These are phyloP conservation scores for Aotearoamyces nothofagi DNA, from an alignment of 2,329 filamentous ascomycete species.

Conservation along the genomic window DNA sequence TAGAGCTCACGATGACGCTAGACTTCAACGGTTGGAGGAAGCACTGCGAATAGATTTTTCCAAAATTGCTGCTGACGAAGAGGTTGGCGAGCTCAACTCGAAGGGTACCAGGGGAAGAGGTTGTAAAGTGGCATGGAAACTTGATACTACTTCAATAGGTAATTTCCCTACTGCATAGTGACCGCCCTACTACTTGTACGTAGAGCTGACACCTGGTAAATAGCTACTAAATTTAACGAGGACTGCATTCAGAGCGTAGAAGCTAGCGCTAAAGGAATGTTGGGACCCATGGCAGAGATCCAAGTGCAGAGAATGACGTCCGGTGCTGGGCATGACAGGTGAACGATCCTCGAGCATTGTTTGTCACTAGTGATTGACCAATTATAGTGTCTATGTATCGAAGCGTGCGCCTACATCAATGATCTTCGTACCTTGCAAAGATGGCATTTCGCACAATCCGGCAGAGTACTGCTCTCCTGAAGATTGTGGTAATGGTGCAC, in stretches of 20 bases:
- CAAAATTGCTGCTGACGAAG: conserved; percentile 39
- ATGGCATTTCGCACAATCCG: conserved; percentile 47
- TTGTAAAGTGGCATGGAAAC: conserved; percentile 38
- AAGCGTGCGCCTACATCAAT: conserved; percentile 42
- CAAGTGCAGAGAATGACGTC: conserved; percentile 37
- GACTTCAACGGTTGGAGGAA: conserved; percentile 40
- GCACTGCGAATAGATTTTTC: conserved; percentile 41
- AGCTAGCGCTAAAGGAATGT: conserved; percentile 39
- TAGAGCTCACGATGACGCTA: conserved; percentile 38
- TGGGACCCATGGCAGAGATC: conserved; percentile 31
- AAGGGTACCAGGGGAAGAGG: conserved; percentile 29
- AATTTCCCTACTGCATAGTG: too few species aligned
- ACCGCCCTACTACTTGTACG: too few species aligned
- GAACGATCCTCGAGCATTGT: conserved; percentile 1
- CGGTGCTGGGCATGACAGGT: conserved; percentile 47
- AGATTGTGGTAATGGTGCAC: conserved; percentile 39
- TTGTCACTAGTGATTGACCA: conserved; percentile 9
- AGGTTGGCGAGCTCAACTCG: conserved; percentile 29
- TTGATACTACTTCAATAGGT: conserved; percentile 47
- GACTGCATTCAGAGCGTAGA: conserved; percentile 53
- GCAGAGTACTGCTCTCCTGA: conserved; percentile 43
- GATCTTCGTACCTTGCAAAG: conserved; percentile 48
- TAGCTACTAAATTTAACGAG: conserved; percentile 47
- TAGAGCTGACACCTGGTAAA: too few species aligned
- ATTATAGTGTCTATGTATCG: conserved; percentile 38